phyloP scores from a whole-genome alignment of 805 yeast species.

The Lipomyces sp. region DNA sequence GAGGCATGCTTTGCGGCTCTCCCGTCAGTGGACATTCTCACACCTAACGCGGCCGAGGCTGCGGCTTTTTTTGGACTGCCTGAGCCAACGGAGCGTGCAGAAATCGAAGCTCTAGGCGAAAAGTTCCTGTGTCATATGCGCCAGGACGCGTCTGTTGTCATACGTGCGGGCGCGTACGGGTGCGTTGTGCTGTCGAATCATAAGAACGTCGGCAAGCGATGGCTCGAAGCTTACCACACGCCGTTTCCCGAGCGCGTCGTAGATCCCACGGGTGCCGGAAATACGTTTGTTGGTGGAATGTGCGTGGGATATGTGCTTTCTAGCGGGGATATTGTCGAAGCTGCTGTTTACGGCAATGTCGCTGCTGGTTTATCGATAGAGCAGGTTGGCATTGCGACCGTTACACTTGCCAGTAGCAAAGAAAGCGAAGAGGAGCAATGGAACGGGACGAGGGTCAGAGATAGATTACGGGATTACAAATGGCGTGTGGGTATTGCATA shows the following conservation, averaged over 20 bases:
- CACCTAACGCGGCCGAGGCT: slow-evolving; percentile 87
- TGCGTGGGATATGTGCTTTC: slow-evolving; percentile 54
- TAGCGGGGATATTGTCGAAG: slow-evolving; percentile 42
- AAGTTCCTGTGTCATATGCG: slow-evolving; percentile 43
- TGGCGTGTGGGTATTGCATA: too few relatives aligned
- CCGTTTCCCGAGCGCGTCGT: slow-evolving; percentile 47
- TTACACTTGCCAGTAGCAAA: slow-evolving; percentile 17
- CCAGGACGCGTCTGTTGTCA: slow-evolving; percentile 49
- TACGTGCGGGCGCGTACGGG: slow-evolving; percentile 77
- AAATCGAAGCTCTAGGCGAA: slow-evolving; percentile 46
- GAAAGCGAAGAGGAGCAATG: slow-evolving; percentile 44
- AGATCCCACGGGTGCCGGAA: slow-evolving; percentile 96
- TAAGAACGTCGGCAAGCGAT: slow-evolving; percentile 33
- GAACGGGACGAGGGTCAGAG: slow-evolving; percentile 49
- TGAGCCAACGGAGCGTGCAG: slow-evolving; percentile 43
- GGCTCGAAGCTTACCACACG: slow-evolving; percentile 75
- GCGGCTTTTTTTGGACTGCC: slow-evolving; percentile 54
- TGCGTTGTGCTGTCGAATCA: slow-evolving; percentile 51
- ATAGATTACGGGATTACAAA: slow-evolving; percentile 13
- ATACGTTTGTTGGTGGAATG: slow-evolving; percentile 80
- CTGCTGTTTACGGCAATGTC: slow-evolving; percentile 65
- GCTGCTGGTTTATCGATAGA: slow-evolving; percentile 84
- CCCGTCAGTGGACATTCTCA: slow-evolving; percentile 52
- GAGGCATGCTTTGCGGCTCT: slow-evolving; percentile 42
- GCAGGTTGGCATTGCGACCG: slow-evolving; percentile 56